Evolutionary conservation across 805 yeast species (phyloP).

Genomic region (Ogataea thermomethanolica): DNA sequence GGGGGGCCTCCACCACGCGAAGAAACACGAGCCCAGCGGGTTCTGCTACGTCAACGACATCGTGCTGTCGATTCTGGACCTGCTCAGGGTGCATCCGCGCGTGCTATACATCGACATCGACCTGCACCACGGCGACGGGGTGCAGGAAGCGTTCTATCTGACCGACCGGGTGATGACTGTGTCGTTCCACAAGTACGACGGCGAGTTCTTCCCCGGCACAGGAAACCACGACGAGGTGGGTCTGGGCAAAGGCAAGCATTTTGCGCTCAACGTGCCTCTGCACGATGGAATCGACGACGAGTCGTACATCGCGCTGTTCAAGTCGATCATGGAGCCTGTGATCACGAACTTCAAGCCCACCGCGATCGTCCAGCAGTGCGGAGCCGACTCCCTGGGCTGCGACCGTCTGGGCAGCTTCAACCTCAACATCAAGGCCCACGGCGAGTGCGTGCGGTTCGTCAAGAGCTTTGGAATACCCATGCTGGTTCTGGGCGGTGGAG

Average conservation of each 20-base stretch:
- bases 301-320: constrained; percentile 68
- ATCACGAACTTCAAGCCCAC: constrained; percentile 91
- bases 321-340: constrained; percentile 85
- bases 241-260: constrained; percentile 82
- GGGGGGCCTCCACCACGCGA: constrained; percentile 96
- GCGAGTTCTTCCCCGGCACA: constrained; percentile 96
- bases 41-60: constrained; percentile 95
- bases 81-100: constrained; percentile 84
- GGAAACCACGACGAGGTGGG: constrained; percentile 91
- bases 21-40: constrained; percentile 90
- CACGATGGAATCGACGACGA: constrained; percentile 96
- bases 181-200: constrained; percentile 88
- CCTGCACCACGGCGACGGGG: constrained; percentile 97
- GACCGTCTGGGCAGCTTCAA: constrained; percentile 95
- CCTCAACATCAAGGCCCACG: constrained; percentile 87
- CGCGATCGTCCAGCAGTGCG: constrained; percentile 93
- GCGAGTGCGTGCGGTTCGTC: constrained; percentile 88
- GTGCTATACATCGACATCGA: constrained; percentile 93
- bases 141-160: constrained; percentile 92
- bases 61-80: constrained; percentile 80
- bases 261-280: constrained; percentile 86
- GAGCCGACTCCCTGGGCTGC: constrained; percentile 93
- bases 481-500: constrained; percentile 95
- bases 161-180: constrained; percentile 97
- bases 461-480: constrained; percentile 88